These are phyloP conservation scores for Medicago arabica DNA, from an alignment of 306 rosid genomes.

Conservation along the genomic window DNA sequence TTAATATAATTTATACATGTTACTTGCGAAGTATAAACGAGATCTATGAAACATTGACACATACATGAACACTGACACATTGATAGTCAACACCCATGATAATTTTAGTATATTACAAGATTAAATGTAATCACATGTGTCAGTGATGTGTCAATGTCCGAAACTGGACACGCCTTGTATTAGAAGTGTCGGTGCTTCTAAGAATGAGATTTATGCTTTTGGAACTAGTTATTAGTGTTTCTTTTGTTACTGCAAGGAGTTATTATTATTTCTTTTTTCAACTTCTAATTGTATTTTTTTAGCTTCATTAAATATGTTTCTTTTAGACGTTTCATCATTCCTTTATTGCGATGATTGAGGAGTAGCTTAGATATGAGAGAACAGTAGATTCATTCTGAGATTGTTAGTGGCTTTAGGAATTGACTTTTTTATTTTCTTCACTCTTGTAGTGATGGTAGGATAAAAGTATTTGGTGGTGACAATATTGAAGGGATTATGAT, in stretches of 20 bases:
- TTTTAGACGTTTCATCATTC: not conserved
- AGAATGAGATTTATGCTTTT: constrained; percentile 23
- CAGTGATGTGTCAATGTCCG: too few species aligned
- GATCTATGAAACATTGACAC: too few species aligned
- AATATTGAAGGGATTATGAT: constrained; percentile 75
- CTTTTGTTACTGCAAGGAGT: not conserved
- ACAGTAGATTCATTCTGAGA: not conserved
- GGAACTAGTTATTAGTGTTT: constrained; percentile 10
- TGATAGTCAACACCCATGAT: too few species aligned
- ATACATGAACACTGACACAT: too few species aligned
- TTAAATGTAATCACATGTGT: too few species aligned
- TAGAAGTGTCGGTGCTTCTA: too few species aligned
- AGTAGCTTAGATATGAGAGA: constrained; percentile 2
- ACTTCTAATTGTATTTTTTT: not conserved
- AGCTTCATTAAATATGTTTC: not conserved
- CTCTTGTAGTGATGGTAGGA: constrained; percentile 85
- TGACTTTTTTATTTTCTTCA: constrained; percentile 39
- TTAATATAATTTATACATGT: not conserved
- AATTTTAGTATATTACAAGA: too few species aligned
- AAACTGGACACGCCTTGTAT: too few species aligned
- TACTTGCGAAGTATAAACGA: not conserved
- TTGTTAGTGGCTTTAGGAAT: constrained; percentile 31
- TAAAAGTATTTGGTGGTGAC: constrained; percentile 85
- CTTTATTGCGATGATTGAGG: constrained; percentile 24
- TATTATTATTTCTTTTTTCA: too few species aligned